These are phyloP conservation scores for Tetrapisispora arboricola DNA, from an alignment of 805 yeast species.

Conservation along the genomic window DNA sequence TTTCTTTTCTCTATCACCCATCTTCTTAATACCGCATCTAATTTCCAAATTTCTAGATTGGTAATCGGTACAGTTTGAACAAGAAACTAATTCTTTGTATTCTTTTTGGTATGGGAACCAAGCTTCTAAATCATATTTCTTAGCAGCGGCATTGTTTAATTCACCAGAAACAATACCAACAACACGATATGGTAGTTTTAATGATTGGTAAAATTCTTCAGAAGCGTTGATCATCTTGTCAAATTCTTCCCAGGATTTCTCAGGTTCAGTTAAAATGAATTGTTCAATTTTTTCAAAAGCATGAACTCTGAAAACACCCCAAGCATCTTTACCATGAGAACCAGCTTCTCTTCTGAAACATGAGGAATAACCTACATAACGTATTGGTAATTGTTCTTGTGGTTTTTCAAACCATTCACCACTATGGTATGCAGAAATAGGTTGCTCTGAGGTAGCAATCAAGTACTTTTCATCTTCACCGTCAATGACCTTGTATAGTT, in stretches of 20 bases:
- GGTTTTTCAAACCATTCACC: conserved; percentile 98
- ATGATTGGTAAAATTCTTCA: conserved; percentile 86
- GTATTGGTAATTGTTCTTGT: conserved; percentile 87
- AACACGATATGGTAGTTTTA: conserved; percentile 91
- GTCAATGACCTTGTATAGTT: conserved; percentile 90
- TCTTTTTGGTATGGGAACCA: conserved; percentile 99
- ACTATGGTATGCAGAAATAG: conserved; percentile 94
- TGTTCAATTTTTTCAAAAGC: conserved; percentile 98
- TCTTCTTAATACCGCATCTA: conserved; percentile 95
- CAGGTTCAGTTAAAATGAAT: conserved; percentile 92
- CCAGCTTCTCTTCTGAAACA: conserved; percentile 99
- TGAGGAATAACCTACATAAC: conserved; percentile 96
- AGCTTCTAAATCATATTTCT: conserved; percentile 97
- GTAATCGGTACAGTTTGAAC: conserved; percentile 98
- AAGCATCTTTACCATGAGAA: conserved; percentile 97
- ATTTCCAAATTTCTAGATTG: conserved; percentile 98
- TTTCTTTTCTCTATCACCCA: conserved; percentile 90
- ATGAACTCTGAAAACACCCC: conserved; percentile 99
- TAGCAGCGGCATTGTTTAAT: conserved; percentile 97
- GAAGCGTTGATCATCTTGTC: conserved; percentile 87
- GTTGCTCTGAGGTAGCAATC: conserved; percentile 98
- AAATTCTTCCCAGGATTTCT: conserved; percentile 94
- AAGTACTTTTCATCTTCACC: conserved; percentile 97
- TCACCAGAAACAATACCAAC: conserved; percentile 98
- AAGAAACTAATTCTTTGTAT: conserved; percentile 94